A percentile compares a stretch with the other conserved stretches of the same genome.
These are phyloP conservation scores for Cyclospora cayetanensis DNA, from an alignment of 169 alveolate genomes.

Conservation along the genomic window DNA sequence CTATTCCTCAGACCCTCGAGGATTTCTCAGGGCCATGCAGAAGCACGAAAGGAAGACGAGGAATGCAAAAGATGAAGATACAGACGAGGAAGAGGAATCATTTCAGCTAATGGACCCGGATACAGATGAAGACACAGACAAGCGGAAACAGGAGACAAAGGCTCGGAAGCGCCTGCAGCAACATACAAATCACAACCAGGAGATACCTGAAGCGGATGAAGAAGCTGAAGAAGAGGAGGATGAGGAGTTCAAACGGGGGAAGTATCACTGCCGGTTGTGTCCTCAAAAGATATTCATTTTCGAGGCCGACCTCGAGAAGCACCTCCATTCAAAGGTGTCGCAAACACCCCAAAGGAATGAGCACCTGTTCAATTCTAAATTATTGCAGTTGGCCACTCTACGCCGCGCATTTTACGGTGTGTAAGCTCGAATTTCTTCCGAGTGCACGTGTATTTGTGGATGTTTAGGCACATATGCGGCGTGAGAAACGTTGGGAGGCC, in stretches of 20 bases:
- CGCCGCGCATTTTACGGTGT: not conserved
- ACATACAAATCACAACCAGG: not conserved
- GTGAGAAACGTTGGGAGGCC: no score
- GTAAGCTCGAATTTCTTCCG: no score
- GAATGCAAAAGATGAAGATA: not conserved
- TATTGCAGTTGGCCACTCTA: not conserved
- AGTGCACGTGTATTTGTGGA: not conserved
- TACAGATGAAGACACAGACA: not conserved
- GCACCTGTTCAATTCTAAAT: not conserved
- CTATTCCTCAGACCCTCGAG: slow-evolving; percentile 35
- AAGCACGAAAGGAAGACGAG: slow-evolving; percentile 18
- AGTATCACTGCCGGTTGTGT: slow-evolving; percentile 74
- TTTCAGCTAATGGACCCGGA: not conserved
- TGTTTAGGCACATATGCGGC: no score
- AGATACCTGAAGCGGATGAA: not conserved
- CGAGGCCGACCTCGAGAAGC: slow-evolving; percentile 77
- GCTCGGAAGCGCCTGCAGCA: not conserved
- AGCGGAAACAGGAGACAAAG: not conserved
- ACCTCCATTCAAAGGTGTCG: slow-evolving; percentile 72
- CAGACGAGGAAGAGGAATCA: slow-evolving; percentile 10
- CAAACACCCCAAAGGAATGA: not conserved
- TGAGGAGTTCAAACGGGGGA: slow-evolving; percentile 66
- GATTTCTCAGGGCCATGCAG: slow-evolving; percentile 27
- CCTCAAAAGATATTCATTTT: slow-evolving; percentile 72
- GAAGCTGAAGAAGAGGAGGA: not conserved